phyloP scores from a whole-genome alignment of 352 stramenopile species.

The Globisporangium nunn region DNA sequence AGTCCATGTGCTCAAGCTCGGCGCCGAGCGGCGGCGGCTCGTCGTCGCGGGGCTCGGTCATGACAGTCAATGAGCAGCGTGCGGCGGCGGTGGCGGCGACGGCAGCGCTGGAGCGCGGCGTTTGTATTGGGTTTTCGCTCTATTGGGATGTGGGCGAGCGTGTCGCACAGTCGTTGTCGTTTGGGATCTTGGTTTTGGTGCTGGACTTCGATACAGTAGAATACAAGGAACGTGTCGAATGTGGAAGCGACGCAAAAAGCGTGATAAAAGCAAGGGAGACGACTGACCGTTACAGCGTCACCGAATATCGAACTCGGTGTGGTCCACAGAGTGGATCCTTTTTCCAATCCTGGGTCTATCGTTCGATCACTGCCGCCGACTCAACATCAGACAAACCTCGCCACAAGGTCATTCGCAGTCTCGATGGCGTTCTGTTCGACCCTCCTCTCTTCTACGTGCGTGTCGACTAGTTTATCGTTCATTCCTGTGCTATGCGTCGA shows the following conservation, averaged over 20 bases:
- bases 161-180: background rate
- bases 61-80: background rate
- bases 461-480: too few relatives aligned
- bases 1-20: constrained; percentile 12
- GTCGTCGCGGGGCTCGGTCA: background rate
- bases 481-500: too few relatives aligned
- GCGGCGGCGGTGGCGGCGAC: background rate
- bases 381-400: too few relatives aligned
- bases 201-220: background rate
- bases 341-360: too few relatives aligned
- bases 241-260: background rate
- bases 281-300: background rate
- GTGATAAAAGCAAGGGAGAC: background rate
- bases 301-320: background rate
- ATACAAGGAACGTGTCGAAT: background rate
- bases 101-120: background rate
- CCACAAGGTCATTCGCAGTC: too few relatives aligned
- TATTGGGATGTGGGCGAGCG: background rate
- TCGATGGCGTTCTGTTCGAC: too few relatives aligned
- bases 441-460: too few relatives aligned
- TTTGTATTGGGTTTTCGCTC: background rate
- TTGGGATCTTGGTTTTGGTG: background rate
- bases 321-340: background rate
- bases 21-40: background rate
- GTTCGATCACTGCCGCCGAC: too few relatives aligned